Base-by-base conservation (phyloP, 768 basidiomycete genomes). In the Gloeophyllum trabeum region DNA sequence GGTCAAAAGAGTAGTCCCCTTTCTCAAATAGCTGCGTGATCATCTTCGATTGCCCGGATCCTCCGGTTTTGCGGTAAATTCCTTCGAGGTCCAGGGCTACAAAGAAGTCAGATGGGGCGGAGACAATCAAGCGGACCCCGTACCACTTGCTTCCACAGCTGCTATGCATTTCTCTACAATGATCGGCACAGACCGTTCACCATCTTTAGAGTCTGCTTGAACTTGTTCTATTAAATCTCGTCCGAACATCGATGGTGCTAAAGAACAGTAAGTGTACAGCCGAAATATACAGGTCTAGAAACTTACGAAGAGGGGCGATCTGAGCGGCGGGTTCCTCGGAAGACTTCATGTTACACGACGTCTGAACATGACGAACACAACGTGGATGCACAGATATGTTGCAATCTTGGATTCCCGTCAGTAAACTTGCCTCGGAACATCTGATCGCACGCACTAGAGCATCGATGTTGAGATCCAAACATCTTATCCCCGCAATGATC, bases 401-500 rank as follows among this genome's bases (percentile, higher is more conserved):
- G 58, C 94, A 98, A 22, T 65, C 93, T 94, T 36, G 41, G 35
- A 16, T 6, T 23, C 16, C 43, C 45, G 13, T 14, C 23, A 25
- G n/a, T 14, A 18, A 23, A 12, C 32, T 19, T 10, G n/a, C 16
- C 5, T 39, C 24, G 38, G 24, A 24, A 20, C 24, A 37, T 26
- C 23, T n/a, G 24, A 41, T 16, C 23, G 21, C 30, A 16, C 89
- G 56, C 55, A 91, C 94, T 70, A 49, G 81, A 75, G 57, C 96
- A 99, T 24, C 88, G 81, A 41, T 88, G 69, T 55, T 93, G 91
- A n/a, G 92, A 77, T 5, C 94, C 94, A 92, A 93, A 99, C 80
- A 98, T 80, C 68, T 98, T 99, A 56, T 98, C 96, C 24, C 81
- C 82, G 56, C 96, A 99, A 42, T 93, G 83, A 53, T 98, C 96